These are phyloP conservation scores for Penicillium salamii DNA, from an alignment of 495 filamentous ascomycete genomes.

Conservation along the genomic window DNA sequence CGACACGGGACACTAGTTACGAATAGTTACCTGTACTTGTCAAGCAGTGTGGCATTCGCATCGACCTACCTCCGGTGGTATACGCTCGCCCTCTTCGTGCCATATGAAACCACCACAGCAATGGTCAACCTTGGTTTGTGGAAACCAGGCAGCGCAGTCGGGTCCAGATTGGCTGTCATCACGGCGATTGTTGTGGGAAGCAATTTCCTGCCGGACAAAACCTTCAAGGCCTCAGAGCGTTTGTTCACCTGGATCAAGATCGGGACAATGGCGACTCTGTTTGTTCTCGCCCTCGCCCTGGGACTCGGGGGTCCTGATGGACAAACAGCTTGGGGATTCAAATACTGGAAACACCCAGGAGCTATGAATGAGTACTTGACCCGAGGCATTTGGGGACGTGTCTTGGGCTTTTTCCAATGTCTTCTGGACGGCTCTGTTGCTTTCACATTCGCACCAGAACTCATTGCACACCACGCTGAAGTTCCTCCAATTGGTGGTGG, in stretches of 20 bases:
- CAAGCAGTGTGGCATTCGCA: constrained; percentile 50
- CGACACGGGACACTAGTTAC: constrained; percentile 53
- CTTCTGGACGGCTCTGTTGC: constrained; percentile 53
- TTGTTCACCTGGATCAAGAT: constrained; percentile 78
- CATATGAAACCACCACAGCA: constrained; percentile 74
- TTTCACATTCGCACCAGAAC: constrained; percentile 55
- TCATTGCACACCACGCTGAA: constrained; percentile 52
- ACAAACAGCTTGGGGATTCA: constrained; percentile 66
- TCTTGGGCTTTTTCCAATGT: constrained; percentile 68
- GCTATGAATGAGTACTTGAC: constrained; percentile 64
- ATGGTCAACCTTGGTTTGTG: constrained; percentile 81
- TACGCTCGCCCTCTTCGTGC: constrained; percentile 63
- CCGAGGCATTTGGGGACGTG: constrained; percentile 58
- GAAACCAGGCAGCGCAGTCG: constrained; percentile 57
- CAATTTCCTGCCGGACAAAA: constrained; percentile 77
- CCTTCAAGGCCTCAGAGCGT: constrained; percentile 77
- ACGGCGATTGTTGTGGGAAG: constrained; percentile 63
- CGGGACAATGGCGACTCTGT: constrained; percentile 69
- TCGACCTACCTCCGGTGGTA: constrained; percentile 61
- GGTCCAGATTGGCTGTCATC: constrained; percentile 71
- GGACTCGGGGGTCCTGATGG: constrained; percentile 66
- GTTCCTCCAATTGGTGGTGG: constrained; percentile 34
- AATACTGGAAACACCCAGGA: constrained; percentile 72
- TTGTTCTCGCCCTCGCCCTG: constrained; percentile 64
- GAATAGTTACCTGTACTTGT: constrained; percentile 54